Conservation (phyloP, 768 basidiomycete genomes). For the Tremella mesenterica region DNA sequence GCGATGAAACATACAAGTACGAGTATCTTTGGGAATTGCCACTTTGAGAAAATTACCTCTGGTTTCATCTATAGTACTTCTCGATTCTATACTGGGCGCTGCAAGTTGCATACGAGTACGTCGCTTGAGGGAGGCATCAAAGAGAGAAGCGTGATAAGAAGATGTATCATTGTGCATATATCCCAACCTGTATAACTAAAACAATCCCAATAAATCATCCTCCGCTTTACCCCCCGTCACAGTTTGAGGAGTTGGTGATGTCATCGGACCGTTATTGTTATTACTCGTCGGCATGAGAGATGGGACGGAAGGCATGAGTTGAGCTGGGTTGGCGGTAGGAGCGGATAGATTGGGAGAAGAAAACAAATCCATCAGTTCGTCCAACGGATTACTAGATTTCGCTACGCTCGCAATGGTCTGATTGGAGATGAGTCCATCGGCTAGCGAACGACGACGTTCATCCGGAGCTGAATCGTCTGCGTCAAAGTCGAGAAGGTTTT, state of each 20-base stretch:
- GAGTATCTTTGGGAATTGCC: too few relatives aligned
- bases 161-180: too few relatives aligned
- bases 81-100: too few relatives aligned
- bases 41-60: too few relatives aligned
- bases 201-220: conserved; percentile 56
- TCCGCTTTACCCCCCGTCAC: conserved; percentile 45
- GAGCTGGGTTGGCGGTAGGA: conserved; percentile 7
- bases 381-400: conserved; percentile 77
- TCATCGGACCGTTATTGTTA: conserved; percentile 2
- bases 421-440: conserved; percentile 21
- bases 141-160: too few relatives aligned
- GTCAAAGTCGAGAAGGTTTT: conserved; percentile 92
- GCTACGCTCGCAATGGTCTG: conserved; percentile 48
- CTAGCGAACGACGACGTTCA: background rate
- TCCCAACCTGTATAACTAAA: conserved; percentile 40
- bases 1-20: too few relatives aligned
- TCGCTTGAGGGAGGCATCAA: too few relatives aligned
- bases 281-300: conserved; percentile 1
- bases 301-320: background rate
- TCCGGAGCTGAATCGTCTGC: conserved; percentile 54
- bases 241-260: conserved; percentile 36
- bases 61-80: too few relatives aligned
- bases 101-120: too few relatives aligned
- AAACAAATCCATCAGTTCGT: conserved; percentile 89
- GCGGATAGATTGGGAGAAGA: conserved; percentile 48